Evolutionary conservation across 306 rosid genomes (phyloP), one percentile per base, ranked within the genome.

Genomic region (Casuarina glauca): DNA sequence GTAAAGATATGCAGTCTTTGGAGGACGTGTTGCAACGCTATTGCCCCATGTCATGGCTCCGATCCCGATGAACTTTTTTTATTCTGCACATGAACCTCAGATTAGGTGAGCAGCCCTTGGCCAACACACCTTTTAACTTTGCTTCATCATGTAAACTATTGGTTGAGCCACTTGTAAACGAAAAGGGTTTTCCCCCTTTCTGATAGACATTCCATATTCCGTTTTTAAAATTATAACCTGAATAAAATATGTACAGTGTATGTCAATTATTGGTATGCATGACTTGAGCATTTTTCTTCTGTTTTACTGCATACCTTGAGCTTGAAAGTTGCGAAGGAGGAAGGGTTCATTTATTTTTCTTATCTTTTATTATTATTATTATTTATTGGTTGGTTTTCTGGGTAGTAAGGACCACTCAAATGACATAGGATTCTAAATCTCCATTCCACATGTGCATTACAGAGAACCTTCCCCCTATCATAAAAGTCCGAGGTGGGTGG

Each of bases 351-450:
- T 26, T 26, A 26, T 45, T 45, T 45, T 45, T 4, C 9, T 45
- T 45, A 45, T 10, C 17, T 51, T 51, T 51, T 51, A 4, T 0
- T 51, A 3, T 50, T 13, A 10, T 50, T 50, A 9, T 51, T 51
- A 4, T 3, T 51, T 51, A 3, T 51, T 20, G 4, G 15, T 26
- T 49, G 51, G 13, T 43, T 5, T 57, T 64, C 36, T 17, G 3
- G 80, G 62, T 66, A 76, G 78, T 46, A n/a, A 81, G 84, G 87
- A 73, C 87, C 90, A 72, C 85, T 86, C 83, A 88, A 85, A 35
- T 60, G 72, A 71, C 93, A 90, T 90, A 79, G 96, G 96, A 93
- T 90, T 85, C 97, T 79, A 80, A 89, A 76, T 73, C 81, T 74
- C 77, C 71, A 53, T 82, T 0, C 86, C 93, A 88, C 93, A 78